phyloP scores from a whole-genome alignment of 306 rosid genomes.

The Prunus kanzakura region DNA sequence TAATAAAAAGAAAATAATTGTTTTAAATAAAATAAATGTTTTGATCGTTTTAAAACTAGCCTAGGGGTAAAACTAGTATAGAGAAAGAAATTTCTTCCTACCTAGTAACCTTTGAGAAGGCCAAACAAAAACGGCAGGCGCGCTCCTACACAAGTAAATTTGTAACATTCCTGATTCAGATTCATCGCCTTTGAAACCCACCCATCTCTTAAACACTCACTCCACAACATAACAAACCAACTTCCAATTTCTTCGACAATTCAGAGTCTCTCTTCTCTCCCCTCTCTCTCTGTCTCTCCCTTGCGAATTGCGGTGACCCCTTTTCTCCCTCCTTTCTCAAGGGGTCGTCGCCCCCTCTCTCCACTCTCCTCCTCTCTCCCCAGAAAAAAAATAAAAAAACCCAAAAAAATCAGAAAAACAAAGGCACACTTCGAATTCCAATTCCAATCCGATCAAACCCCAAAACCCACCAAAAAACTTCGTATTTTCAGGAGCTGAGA shows the following conservation, averaged over 20 bases:
- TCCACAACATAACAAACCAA: neutral
- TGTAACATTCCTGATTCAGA: neutral
- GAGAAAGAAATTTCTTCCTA: too few relatives aligned
- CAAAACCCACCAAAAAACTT: neutral
- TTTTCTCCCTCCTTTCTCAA: constrained; percentile 38
- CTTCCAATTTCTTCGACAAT: constrained; percentile 4
- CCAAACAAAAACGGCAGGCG: neutral
- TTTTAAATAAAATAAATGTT: too few relatives aligned
- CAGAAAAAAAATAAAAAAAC: neutral
- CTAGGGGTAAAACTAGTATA: too few relatives aligned
- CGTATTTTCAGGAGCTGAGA: neutral
- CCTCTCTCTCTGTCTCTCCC: constrained; percentile 3
- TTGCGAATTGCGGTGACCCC: constrained; percentile 48
- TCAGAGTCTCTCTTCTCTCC: neutral
- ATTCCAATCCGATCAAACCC: constrained; percentile 14
- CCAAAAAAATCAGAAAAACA: too few relatives aligned
- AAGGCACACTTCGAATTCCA: neutral
- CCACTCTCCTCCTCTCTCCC: neutral
- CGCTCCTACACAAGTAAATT: neutral
- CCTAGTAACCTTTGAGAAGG: too few relatives aligned
- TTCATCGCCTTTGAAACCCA: neutral
- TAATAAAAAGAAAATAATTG: too few relatives aligned
- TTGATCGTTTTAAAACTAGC: too few relatives aligned
- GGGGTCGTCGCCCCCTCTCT: constrained; percentile 34
- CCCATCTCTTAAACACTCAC: neutral